Evolutionary conservation across 768 basidiomycete genomes (phyloP).

Genomic region (Epithele typhae): DNA sequence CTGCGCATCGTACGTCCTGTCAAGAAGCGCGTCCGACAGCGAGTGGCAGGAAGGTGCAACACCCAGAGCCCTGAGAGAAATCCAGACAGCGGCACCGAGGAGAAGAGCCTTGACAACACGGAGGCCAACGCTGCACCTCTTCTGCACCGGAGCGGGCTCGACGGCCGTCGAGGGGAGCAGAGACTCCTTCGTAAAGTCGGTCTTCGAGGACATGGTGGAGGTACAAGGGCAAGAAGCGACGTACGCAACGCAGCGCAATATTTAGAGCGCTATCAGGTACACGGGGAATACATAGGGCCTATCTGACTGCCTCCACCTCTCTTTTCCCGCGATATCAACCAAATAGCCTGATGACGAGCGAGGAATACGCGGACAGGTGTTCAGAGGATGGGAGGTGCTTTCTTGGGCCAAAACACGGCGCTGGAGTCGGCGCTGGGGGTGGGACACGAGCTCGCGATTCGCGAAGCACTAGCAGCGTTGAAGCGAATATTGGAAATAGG

Average conservation of each 20-base stretch:
- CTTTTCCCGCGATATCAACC: too few species aligned
- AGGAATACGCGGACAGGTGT: too few species aligned
- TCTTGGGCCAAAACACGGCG: too few species aligned
- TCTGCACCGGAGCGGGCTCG: slow-evolving; percentile 1
- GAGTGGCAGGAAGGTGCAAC: background rate
- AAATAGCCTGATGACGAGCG: background rate
- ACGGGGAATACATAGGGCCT: too few species aligned
- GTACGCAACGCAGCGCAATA: too few species aligned
- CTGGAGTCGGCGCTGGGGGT: too few species aligned
- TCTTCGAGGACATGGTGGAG: slow-evolving; percentile 14
- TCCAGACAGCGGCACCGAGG: slow-evolving; percentile 1
- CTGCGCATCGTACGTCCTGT: background rate
- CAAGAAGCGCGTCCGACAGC: background rate
- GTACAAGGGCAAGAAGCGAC: background rate
- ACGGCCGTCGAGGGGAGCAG: slow-evolving; percentile 1
- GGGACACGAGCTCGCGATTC: too few species aligned
- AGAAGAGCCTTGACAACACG: slow-evolving; percentile 10
- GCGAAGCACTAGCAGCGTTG: too few species aligned
- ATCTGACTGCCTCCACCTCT: too few species aligned
- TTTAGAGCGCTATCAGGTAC: too few species aligned
- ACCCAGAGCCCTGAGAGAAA: slow-evolving; percentile 3
- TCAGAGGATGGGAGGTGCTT: too few species aligned
- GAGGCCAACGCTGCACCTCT: slow-evolving; percentile 3
- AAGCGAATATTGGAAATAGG: too few species aligned
- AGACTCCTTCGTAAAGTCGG: background rate